Conservation (phyloP, 208 protist species). For the Trypanosoma caninum region DNA sequence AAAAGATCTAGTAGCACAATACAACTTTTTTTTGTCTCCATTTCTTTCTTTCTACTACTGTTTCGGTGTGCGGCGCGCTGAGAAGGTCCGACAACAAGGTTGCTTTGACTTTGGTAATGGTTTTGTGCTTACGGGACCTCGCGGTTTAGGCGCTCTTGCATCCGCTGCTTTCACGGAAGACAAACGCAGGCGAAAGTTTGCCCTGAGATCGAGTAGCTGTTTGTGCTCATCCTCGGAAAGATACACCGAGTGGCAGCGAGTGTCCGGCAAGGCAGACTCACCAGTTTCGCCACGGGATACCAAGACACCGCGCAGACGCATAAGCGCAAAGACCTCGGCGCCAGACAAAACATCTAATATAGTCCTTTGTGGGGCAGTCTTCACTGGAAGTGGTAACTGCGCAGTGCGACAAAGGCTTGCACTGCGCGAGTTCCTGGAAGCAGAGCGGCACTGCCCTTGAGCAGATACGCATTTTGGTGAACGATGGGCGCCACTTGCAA, state of each 20-base stretch:
- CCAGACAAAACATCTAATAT: slow-evolving; percentile 52
- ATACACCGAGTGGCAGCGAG: slow-evolving; percentile 60
- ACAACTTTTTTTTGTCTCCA: not conserved
- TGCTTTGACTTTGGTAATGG: not conserved
- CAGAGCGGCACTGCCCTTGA: not conserved
- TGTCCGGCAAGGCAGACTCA: slow-evolving; percentile 43
- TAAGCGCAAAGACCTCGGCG: slow-evolving; percentile 69
- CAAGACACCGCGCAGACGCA: slow-evolving; percentile 74
- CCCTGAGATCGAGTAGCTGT: slow-evolving; percentile 60
- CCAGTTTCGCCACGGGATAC: slow-evolving; percentile 55
- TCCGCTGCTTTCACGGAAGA: not conserved
- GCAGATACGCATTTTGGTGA: not conserved
- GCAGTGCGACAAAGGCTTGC: not conserved
- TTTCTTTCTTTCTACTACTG: not conserved
- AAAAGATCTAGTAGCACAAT: slow-evolving; percentile 5
- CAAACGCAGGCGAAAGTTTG: slow-evolving; percentile 16
- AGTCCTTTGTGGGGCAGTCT: slow-evolving; percentile 35
- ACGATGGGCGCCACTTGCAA: not conserved
- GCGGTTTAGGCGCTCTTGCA: not conserved
- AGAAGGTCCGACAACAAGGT: not conserved
- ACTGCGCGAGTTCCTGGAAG: not conserved
- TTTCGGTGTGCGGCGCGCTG: not conserved
- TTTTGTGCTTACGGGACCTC: not conserved
- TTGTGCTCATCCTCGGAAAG: slow-evolving; percentile 55
- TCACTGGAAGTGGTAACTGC: not conserved